A percentile compares a stretch with the other conserved stretches of the same genome.
Evolutionary conservation across 345 rosid genomes (phyloP).

Genomic region (Linum usitatissimum): DNA sequence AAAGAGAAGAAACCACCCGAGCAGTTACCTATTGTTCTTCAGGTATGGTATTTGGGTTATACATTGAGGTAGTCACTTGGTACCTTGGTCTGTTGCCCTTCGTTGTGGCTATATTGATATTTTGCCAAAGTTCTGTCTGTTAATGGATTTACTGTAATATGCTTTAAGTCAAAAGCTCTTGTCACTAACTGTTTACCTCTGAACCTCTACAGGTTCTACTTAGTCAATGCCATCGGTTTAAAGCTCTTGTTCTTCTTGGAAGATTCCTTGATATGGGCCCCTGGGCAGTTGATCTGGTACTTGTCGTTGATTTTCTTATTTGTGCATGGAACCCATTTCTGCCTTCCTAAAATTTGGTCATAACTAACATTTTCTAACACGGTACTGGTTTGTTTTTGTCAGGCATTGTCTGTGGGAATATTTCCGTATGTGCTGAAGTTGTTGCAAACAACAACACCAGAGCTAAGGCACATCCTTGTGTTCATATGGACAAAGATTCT

Average conservation of each 20-base stretch:
- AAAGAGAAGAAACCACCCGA: slow-evolving; percentile 96
- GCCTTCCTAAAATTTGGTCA: background rate
- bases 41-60: slow-evolving; percentile 37
- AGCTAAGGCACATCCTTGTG: slow-evolving; percentile 92
- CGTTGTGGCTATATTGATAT: slow-evolving; percentile 1
- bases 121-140: background rate
- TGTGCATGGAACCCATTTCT: background rate
- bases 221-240: slow-evolving; percentile 97
- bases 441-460: slow-evolving; percentile 85
- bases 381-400: slow-evolving; percentile 13
- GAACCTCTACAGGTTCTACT: slow-evolving; percentile 64
- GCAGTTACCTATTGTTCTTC: slow-evolving; percentile 98
- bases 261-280: slow-evolving; percentile 99
- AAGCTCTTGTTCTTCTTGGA: slow-evolving; percentile 94
- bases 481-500: slow-evolving; percentile 99
- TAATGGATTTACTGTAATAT: background rate
- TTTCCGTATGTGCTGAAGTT: slow-evolving; percentile 96
- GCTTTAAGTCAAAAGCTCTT: background rate
- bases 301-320: slow-evolving; percentile 9
- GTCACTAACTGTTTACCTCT: background rate
- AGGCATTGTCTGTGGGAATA: slow-evolving; percentile 99
- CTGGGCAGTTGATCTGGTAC: slow-evolving; percentile 99
- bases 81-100: background rate
- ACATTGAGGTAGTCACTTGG: background rate
- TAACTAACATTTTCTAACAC: background rate